Base-by-base conservation (phyloP, 1,139 yeast species). In the Hanseniaspora sp. region DNA sequence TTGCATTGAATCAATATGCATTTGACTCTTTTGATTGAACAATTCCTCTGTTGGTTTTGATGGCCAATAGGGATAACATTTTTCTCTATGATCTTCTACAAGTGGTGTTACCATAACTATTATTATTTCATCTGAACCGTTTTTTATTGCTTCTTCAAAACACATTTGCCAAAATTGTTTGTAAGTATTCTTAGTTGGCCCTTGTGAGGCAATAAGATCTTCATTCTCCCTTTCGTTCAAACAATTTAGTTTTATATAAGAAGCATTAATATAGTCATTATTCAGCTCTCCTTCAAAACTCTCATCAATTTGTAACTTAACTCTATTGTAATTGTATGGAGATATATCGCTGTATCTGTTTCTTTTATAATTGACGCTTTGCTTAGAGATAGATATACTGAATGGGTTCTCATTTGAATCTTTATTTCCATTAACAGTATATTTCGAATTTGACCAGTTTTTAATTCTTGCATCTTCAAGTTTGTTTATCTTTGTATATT, bases 131-230 rank as follows among this genome's bases (percentile, higher is more conserved):
- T 74, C 68, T 15, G 70, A 68, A 40, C 71, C 70, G 3, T 71
- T 70, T n/a, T 39, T 17, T 6, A 15, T 3, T 31, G 62, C 67
- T 58, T 77, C 74, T 51, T 74, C 71, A 59, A 74, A 77, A 41
- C 85, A 79, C 95, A 87, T 87, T 56, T 82, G 81, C 98, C 96
- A 90, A 64, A 86, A 87, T 62, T 85, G 90, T 40, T 70, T 74
- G 54, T 73, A 70, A 0, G 96, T 88, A 12, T 63, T 56, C 2
- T 65, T 64, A 5, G 81, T 71, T 0, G 98, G 97, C 0, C 96
- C 90, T 63, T 82, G 86, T 1, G 82, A 72, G 0, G 84, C 83
- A 46, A 82, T 77, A 59, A 77, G 79, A 39, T 63, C 58, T 55
- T 61, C 46, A 55, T 54, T 56, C 47, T 59, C 62, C 54, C 61